Evolutionary conservation across 352 stramenopile genomes (phyloP).

Genomic region (Elongisporangium anandrum): DNA sequence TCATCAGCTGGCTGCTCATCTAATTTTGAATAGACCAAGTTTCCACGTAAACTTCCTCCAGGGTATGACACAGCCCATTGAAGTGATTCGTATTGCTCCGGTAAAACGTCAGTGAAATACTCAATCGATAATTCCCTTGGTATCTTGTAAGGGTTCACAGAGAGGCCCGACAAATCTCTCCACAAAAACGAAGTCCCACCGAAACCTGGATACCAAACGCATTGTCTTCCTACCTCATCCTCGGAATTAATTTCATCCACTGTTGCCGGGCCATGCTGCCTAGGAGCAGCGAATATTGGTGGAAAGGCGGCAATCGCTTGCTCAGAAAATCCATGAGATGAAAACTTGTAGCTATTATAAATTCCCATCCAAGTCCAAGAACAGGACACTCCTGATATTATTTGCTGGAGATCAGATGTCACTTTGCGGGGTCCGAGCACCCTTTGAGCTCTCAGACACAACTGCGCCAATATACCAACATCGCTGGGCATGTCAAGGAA

Average conservation of each 20-base stretch:
- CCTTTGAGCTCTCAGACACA: conserved; percentile 35
- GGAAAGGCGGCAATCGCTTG: not conserved
- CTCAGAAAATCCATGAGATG: not conserved
- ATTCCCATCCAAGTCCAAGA: conserved; percentile 16
- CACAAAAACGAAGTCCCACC: conserved; percentile 19
- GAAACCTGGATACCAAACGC: conserved; percentile 35
- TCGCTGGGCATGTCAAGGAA: conserved; percentile 32
- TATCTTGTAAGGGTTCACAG: conserved; percentile 39
- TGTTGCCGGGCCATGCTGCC: conserved; percentile 10
- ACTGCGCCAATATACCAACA: conserved; percentile 26
- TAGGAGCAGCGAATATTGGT: conserved; percentile 2
- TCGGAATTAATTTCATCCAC: not conserved
- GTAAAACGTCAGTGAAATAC: conserved; percentile 30
- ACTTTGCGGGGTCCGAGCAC: conserved; percentile 11
- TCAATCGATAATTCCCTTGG: conserved; percentile 10
- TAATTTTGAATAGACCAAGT: conserved; percentile 41
- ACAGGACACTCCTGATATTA: not conserved
- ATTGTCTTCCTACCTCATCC: conserved; percentile 6
- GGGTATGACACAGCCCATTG: conserved; percentile 48
- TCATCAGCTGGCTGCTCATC: conserved; percentile 6
- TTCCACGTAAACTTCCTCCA: conserved; percentile 26
- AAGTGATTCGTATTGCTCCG: conserved; percentile 7
- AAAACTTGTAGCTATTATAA: conserved; percentile 6
- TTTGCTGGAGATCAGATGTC: conserved; percentile 7
- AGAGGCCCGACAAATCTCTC: conserved; percentile 9